Evolutionary conservation across 2,329 filamentous ascomycete species (phyloP).

Genomic region (Trichocomaceae sp.): DNA sequence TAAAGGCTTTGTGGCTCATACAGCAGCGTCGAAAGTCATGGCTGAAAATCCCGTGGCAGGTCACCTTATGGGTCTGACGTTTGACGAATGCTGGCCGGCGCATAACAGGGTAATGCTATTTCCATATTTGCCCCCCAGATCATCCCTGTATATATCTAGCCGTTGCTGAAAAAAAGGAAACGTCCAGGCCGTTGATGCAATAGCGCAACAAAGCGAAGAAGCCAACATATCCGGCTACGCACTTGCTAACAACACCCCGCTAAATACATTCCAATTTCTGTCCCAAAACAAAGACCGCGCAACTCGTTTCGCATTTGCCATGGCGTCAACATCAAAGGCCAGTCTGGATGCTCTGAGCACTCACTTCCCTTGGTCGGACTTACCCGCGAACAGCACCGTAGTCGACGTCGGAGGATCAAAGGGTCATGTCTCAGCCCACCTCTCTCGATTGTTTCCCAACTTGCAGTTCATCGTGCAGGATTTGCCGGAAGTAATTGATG

Average conservation of each 20-base stretch:
- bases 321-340: conserved; percentile 10
- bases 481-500: conserved; percentile 27
- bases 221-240: conserved; percentile 12
- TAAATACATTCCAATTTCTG: conserved; percentile 12
- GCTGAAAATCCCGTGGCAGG: conserved; percentile 6
- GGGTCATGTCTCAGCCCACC: conserved; percentile 50
- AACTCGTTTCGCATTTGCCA: conserved; percentile 10
- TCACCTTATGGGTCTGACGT: conserved; percentile 8
- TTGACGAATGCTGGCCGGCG: conserved; percentile 13
- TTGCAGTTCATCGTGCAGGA: conserved; percentile 51
- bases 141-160: not conserved
- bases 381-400: not conserved
- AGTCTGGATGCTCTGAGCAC: conserved; percentile 6
- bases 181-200: conserved; percentile 10
- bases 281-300: conserved; percentile 7
- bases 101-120: conserved; percentile 5
- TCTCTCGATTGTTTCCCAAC: conserved; percentile 46
- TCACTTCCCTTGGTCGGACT: conserved; percentile 4
- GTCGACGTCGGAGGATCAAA: conserved; percentile 45
- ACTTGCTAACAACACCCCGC: conserved; percentile 9
- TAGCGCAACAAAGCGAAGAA: conserved; percentile 3
- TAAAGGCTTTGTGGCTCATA: conserved; percentile 13
- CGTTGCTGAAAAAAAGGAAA: not conserved
- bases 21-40: conserved; percentile 12
- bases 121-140: no score